Evolutionary conservation across 371 early-diverging fungal species (phyloP).

Genomic region (Lichtheimia ramosa): DNA sequence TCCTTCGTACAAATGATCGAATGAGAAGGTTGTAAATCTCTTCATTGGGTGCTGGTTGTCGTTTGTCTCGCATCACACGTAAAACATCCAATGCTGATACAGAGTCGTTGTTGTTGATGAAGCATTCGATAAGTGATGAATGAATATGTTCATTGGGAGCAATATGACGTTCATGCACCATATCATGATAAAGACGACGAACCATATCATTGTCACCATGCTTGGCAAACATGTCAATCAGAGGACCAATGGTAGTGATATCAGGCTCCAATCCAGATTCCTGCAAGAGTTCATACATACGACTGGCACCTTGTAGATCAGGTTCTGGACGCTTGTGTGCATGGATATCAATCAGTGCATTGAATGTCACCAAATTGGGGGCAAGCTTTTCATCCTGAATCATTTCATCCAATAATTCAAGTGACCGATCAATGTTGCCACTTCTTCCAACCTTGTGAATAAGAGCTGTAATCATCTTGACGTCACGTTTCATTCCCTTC

Average conservation of each 20-base stretch:
- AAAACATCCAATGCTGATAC: slow-evolving; percentile 27
- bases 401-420: slow-evolving; percentile 40
- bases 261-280: slow-evolving; percentile 33
- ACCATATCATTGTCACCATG: slow-evolving; percentile 29
- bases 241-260: slow-evolving; percentile 30
- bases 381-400: slow-evolving; percentile 12
- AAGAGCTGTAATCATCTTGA: slow-evolving; percentile 37
- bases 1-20: slow-evolving; percentile 18
- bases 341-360: slow-evolving; percentile 50
- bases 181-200: slow-evolving; percentile 24
- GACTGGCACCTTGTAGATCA: slow-evolving; percentile 28
- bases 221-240: slow-evolving; percentile 48
- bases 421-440: slow-evolving; percentile 31
- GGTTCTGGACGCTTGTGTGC: slow-evolving; percentile 40
- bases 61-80: slow-evolving; percentile 13
- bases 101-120: slow-evolving; percentile 25
- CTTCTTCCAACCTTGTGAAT: slow-evolving; percentile 49
- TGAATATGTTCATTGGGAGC: slow-evolving; percentile 27
- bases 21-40: slow-evolving; percentile 32
- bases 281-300: slow-evolving; percentile 25
- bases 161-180: slow-evolving; percentile 22
- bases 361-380: slow-evolving; percentile 45
- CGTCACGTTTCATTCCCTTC: slow-evolving; percentile 26
- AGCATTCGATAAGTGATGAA: slow-evolving; percentile 38
- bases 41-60: slow-evolving; percentile 3